Percentiles rank a stretch among this genome's conserved stretches.
Evolutionary conservation across 192 early-diverging fungal species (phyloP).

Genomic region (Podila clonocystis): DNA sequence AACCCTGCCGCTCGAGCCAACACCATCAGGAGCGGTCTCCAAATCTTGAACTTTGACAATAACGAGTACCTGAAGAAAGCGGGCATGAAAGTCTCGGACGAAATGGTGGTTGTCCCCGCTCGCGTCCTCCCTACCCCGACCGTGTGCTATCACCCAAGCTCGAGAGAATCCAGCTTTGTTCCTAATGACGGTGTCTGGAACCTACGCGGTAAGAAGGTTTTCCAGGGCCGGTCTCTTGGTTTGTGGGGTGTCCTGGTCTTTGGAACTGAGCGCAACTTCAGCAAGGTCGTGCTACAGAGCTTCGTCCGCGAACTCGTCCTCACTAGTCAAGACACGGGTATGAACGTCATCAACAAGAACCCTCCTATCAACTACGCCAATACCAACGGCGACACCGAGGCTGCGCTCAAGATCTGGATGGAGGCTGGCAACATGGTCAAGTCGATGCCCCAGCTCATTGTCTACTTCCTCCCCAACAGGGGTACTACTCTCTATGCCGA

Average conservation of each 20-base stretch:
- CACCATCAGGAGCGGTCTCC: constrained; percentile 81
- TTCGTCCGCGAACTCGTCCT: constrained; percentile 80
- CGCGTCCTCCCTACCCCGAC: constrained; percentile 83
- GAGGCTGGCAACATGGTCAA: constrained; percentile 72
- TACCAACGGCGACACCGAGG: constrained; percentile 75
- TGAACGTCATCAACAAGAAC: constrained; percentile 60
- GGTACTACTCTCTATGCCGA: constrained; percentile 83
- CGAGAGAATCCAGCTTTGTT: constrained; percentile 57
- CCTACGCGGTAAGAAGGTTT: constrained; percentile 83
- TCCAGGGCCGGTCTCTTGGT: constrained; percentile 73
- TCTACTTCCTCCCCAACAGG: constrained; percentile 88
- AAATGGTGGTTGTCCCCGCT: constrained; percentile 75
- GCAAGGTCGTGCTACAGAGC: constrained; percentile 63
- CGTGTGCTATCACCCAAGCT: constrained; percentile 66
- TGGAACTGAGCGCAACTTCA: constrained; percentile 64
- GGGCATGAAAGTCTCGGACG: constrained; percentile 71
- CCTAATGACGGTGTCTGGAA: constrained; percentile 88
- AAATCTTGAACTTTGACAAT: constrained; percentile 68
- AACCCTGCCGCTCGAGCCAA: constrained; percentile 80
- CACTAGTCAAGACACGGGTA: constrained; percentile 77
- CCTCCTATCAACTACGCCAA: constrained; percentile 63
- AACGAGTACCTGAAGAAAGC: constrained; percentile 84
- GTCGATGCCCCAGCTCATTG: constrained; percentile 78
- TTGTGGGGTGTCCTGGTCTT: constrained; percentile 88
- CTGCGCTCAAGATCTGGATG: constrained; percentile 75